Evolutionary conservation across 106 monocot genomes (phyloP).

Genomic region (Apostasia ramifera): DNA sequence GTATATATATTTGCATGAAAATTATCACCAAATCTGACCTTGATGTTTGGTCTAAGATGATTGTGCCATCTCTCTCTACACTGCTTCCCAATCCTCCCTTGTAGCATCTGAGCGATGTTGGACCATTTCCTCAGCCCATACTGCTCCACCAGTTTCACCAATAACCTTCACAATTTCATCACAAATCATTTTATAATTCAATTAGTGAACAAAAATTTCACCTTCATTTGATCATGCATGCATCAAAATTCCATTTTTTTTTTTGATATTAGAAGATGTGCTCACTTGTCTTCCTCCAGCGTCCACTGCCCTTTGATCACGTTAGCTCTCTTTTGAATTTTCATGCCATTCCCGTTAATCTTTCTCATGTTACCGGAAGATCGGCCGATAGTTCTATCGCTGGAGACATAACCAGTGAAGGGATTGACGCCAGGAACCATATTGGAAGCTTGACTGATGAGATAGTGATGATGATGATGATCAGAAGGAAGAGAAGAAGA

Average conservation of each 20-base stretch:
- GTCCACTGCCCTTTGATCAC: conserved; percentile 78
- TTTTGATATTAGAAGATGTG: background rate
- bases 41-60: conserved; percentile 87
- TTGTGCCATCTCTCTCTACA: conserved; percentile 96
- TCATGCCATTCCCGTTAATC: background rate
- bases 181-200: background rate
- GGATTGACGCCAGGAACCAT: conserved; percentile 2
- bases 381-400: background rate
- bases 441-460: background rate
- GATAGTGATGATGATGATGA: too few relatives aligned
- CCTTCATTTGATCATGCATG: conserved; percentile 5
- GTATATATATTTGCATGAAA: too few relatives aligned
- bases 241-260: background rate
- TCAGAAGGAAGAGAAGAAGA: background rate
- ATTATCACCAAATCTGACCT: conserved; percentile 24
- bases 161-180: conserved; percentile 21
- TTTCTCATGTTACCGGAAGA: background rate
- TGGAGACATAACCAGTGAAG: conserved; percentile 11
- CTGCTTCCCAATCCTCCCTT: conserved; percentile 75
- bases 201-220: background rate
- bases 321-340: conserved; percentile 25
- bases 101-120: conserved; percentile 49
- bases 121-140: conserved; percentile 76
- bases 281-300: conserved; percentile 59
- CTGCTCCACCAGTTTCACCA: conserved; percentile 53